Percentiles rank a stretch among this genome's conserved stretches.
These are phyloP conservation scores for Annulohypoxylon bovei DNA, from an alignment of 495 filamentous ascomycete species.

Conservation along the genomic window DNA sequence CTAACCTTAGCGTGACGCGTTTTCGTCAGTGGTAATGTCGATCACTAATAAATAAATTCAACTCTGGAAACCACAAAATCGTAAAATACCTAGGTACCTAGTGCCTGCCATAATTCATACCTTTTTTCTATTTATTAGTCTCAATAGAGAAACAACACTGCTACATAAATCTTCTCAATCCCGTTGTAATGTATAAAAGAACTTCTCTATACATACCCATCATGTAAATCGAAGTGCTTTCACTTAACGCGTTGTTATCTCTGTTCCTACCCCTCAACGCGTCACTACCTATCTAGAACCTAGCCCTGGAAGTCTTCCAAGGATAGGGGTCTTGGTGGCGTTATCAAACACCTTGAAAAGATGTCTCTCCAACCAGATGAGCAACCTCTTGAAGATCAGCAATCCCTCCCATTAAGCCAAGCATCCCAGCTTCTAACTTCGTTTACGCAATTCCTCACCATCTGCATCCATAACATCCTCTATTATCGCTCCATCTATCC, in stretches of 20 bases:
- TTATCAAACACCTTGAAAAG: neutral
- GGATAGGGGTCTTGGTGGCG: neutral
- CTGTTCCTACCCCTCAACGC: constrained; percentile 32
- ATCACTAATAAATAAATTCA: neutral
- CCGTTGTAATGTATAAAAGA: neutral
- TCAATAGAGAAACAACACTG: neutral
- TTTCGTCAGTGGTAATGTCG: constrained; percentile 6
- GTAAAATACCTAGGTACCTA: too few species aligned
- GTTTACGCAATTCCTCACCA: constrained; percentile 82
- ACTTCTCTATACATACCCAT: too few species aligned
- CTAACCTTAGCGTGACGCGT: constrained; percentile 27
- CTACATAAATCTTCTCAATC: neutral
- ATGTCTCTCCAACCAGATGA: constrained; percentile 16
- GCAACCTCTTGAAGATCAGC: constrained; percentile 23
- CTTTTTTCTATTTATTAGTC: neutral
- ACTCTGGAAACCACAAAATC: neutral
- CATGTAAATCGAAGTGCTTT: neutral
- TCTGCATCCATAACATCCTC: constrained; percentile 92
- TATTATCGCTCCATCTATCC: constrained; percentile 90
- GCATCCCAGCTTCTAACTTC: constrained; percentile 62
- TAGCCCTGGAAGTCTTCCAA: too few species aligned
- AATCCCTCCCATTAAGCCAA: constrained; percentile 45
- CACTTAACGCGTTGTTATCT: constrained; percentile 26
- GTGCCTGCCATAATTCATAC: neutral
- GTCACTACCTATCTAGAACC: constrained; percentile 1